phyloP scores from a whole-genome alignment of 805 yeast genomes.

The Hanseniaspora valbyensis region DNA sequence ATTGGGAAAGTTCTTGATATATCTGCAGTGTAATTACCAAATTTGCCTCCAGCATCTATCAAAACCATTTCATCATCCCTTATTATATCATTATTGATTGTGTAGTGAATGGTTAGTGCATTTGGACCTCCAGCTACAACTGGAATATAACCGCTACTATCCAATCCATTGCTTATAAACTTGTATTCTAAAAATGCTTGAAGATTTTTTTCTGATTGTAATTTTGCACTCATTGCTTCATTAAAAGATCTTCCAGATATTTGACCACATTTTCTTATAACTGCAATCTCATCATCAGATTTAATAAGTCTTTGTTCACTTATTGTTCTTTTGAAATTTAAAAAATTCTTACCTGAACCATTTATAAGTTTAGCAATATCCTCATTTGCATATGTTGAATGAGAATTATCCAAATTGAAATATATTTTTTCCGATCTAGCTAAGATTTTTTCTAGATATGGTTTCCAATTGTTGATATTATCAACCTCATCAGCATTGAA shows the following conservation, averaged over 20 bases:
- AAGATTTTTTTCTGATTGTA: constrained; percentile 64
- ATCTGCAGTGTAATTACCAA: constrained; percentile 92
- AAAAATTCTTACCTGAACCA: constrained; percentile 22
- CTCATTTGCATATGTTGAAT: constrained; percentile 23
- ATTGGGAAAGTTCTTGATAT: constrained; percentile 96
- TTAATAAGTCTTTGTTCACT: constrained; percentile 48
- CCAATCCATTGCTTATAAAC: constrained; percentile 82
- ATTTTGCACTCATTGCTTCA: constrained; percentile 58
- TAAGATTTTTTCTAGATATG: constrained; percentile 39
- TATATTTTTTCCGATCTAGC: constrained; percentile 41
- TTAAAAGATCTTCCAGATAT: constrained; percentile 78
- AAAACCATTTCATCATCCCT: constrained; percentile 71
- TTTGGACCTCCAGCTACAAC: constrained; percentile 92
- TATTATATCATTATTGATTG: constrained; percentile 77
- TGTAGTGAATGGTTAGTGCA: constrained; percentile 85
- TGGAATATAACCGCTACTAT: constrained; percentile 80
- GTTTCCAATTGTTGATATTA: constrained; percentile 36
- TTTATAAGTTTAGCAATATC: constrained; percentile 25
- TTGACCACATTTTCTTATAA: constrained; percentile 74
- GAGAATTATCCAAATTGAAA: constrained; percentile 37
- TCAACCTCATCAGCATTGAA: constrained; percentile 79
- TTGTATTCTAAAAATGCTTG: constrained; percentile 72
- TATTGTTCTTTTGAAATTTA: constrained; percentile 20
- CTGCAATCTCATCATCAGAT: constrained; percentile 60
- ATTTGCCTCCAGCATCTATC: constrained; percentile 88